Conservation (phyloP, 768 basidiomycete genomes). For the Kockovaella imperatae region DNA sequence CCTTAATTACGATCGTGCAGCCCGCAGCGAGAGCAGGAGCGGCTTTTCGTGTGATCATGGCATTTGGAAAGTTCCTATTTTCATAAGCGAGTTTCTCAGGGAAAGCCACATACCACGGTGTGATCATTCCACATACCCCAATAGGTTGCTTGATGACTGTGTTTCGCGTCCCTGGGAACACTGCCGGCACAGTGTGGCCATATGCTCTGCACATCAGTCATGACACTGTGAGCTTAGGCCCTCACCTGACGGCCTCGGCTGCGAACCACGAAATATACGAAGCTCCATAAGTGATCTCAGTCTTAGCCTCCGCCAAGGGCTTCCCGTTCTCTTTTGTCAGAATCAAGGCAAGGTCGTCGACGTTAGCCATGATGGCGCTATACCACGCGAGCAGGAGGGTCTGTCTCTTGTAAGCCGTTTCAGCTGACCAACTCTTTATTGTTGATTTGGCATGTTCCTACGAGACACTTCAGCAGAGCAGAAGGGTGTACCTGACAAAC, state of each 20-base stretch:
- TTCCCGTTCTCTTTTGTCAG: slow-evolving; percentile 35
- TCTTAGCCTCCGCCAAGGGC: slow-evolving; percentile 29
- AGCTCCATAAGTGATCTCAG: slow-evolving; percentile 24
- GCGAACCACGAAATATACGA: slow-evolving; percentile 28
- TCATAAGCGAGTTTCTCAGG: background rate
- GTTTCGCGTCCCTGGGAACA: slow-evolving; percentile 16
- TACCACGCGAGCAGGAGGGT: slow-evolving; percentile 16
- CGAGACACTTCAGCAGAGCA: slow-evolving; percentile 1
- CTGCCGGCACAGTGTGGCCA: slow-evolving; percentile 22
- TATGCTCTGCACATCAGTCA: no score
- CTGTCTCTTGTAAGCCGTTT: slow-evolving; percentile 15
- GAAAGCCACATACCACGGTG: slow-evolving; percentile 18
- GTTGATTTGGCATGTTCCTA: slow-evolving; percentile 9
- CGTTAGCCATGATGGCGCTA: slow-evolving; percentile 16
- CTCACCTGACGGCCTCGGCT: slow-evolving; percentile 24
- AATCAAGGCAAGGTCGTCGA: slow-evolving; percentile 33
- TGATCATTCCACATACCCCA: slow-evolving; percentile 44
- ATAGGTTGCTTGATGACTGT: slow-evolving; percentile 49
- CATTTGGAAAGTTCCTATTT: slow-evolving; percentile 33
- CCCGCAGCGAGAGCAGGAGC: slow-evolving; percentile 33
- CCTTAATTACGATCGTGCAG: slow-evolving; percentile 26
- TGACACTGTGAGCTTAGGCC: background rate
- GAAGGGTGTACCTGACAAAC: slow-evolving; percentile 1
- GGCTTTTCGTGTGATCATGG: slow-evolving; percentile 30
- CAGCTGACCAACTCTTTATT: slow-evolving; percentile 9